Evolutionary conservation across 805 yeast species (phyloP).

Genomic region (Clavispora carvajalis): DNA sequence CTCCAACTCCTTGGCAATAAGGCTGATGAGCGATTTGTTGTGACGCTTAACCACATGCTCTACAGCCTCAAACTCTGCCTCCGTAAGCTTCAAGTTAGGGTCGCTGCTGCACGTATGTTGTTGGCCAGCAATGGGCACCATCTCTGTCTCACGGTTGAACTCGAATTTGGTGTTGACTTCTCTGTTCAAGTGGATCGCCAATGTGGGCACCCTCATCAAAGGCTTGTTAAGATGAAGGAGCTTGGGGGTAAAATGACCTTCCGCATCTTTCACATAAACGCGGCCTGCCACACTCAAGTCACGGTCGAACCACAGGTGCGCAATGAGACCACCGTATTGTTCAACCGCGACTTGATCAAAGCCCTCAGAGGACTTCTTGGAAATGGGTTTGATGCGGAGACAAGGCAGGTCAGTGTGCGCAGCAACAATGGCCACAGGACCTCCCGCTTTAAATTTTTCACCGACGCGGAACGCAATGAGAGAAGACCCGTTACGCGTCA

Average conservation of each 20-base stretch:
- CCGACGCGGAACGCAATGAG: conserved; percentile 86
- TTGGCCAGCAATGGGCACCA: conserved; percentile 81
- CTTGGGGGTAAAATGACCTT: conserved; percentile 52
- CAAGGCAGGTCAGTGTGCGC: conserved; percentile 97
- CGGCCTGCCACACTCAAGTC: conserved; percentile 91
- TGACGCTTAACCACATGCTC: conserved; percentile 69
- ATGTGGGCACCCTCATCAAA: conserved; percentile 78
- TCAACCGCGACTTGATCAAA: conserved; percentile 90
- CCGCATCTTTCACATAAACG: conserved; percentile 56
- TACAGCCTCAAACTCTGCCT: conserved; percentile 59
- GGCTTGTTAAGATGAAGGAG: conserved; percentile 81
- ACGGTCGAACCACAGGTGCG: conserved; percentile 97
- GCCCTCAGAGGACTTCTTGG: conserved; percentile 65
- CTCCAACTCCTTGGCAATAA: conserved; percentile 61
- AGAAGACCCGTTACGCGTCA: conserved; percentile 87
- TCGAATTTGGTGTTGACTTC: conserved; percentile 74
- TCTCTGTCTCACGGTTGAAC: conserved; percentile 82
- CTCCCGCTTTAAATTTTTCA: conserved; percentile 63
- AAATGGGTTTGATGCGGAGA: conserved; percentile 80
- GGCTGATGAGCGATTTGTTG: conserved; percentile 59
- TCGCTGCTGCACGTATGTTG: conserved; percentile 43
- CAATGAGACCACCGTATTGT: conserved; percentile 91
- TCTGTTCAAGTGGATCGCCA: conserved; percentile 87
- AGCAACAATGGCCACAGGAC: conserved; percentile 84
- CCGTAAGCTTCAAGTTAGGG: conserved; percentile 42